Percentiles rank a stretch among this genome's conserved stretches.
These are phyloP conservation scores for Erythrobasidium yunnanense DNA, from an alignment of 768 basidiomycete genomes.

Conservation along the genomic window DNA sequence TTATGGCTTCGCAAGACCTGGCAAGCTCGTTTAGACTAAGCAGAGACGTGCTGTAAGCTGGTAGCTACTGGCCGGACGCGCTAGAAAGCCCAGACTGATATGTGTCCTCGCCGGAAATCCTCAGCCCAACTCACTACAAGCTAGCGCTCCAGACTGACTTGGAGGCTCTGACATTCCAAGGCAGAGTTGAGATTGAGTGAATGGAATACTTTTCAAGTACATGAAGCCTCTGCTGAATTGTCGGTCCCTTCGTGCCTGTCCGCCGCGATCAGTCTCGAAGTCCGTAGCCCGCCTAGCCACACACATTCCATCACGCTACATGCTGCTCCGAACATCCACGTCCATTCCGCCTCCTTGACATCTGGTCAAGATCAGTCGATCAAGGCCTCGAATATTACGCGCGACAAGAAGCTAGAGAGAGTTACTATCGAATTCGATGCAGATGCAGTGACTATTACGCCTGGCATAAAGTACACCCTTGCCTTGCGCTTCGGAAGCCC, in stretches of 20 bases:
- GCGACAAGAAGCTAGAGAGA: conserved; percentile 58
- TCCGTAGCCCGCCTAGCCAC: conserved; percentile 52
- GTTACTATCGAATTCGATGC: conserved; percentile 52
- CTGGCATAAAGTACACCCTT: conserved; percentile 60
- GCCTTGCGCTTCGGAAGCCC: conserved; percentile 57
- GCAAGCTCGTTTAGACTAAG: conserved; percentile 9
- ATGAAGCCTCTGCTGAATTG: too few species aligned
- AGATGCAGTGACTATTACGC: conserved; percentile 46
- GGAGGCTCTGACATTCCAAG: conserved; percentile 60
- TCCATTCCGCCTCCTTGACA: conserved; percentile 53
- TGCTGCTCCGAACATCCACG: conserved; percentile 49
- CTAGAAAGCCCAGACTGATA: too few species aligned
- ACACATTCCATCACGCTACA: conserved; percentile 54
- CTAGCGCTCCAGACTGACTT: conserved; percentile 62
- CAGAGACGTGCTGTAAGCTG: conserved; percentile 12
- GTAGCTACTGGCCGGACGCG: background rate
- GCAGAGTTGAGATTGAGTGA: conserved; percentile 61
- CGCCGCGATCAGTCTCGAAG: conserved; percentile 49
- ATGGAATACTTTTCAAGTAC: too few species aligned
- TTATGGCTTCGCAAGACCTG: too few species aligned
- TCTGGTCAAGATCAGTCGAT: conserved; percentile 49
- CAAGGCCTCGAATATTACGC: conserved; percentile 43
- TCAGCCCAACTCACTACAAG: conserved; percentile 20
- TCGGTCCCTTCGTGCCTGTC: background rate
- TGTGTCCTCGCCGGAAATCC: background rate